Evolutionary conservation across 2,329 filamentous ascomycete genomes (phyloP).

Genomic region (Lasiodiplodia gonubiensis): DNA sequence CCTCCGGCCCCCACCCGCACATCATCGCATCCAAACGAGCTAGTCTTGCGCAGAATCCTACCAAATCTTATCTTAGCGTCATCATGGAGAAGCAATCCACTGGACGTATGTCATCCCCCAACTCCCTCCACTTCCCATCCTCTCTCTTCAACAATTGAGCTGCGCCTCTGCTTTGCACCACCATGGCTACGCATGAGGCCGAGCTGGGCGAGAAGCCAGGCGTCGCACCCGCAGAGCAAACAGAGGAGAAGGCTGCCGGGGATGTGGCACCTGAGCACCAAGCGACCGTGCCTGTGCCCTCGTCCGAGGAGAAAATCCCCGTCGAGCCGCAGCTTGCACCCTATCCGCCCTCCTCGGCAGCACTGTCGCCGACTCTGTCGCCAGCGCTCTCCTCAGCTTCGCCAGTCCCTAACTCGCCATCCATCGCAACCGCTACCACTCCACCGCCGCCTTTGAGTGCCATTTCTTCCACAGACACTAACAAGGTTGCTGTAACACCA

Average conservation of each 20-base stretch:
- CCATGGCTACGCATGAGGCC: neutral
- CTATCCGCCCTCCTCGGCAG: neutral
- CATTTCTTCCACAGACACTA: constrained; percentile 10
- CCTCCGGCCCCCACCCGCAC: constrained; percentile 1
- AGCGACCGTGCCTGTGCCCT: neutral
- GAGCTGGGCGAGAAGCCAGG: neutral
- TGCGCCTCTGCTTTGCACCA: neutral
- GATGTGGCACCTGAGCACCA: neutral
- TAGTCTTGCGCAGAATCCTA: constrained; percentile 4
- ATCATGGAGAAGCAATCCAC: constrained; percentile 25
- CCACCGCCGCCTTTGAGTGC: neutral
- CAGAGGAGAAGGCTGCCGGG: neutral
- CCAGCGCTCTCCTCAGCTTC: neutral
- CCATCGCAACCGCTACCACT: neutral
- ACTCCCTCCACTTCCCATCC: neutral
- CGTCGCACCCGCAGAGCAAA: neutral
- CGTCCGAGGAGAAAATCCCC: constrained; percentile 10
- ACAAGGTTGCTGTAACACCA: constrained; percentile 8
- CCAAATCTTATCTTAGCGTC: constrained; percentile 19
- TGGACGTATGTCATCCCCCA: constrained; percentile 17
- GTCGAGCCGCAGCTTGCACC: constrained; percentile 15
- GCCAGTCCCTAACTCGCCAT: neutral
- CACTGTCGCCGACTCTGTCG: neutral
- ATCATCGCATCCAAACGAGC: neutral
- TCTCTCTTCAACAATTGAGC: neutral